These are phyloP conservation scores for Colletotrichum paranaense DNA, from an alignment of 2,329 filamentous ascomycete genomes.

Conservation along the genomic window DNA sequence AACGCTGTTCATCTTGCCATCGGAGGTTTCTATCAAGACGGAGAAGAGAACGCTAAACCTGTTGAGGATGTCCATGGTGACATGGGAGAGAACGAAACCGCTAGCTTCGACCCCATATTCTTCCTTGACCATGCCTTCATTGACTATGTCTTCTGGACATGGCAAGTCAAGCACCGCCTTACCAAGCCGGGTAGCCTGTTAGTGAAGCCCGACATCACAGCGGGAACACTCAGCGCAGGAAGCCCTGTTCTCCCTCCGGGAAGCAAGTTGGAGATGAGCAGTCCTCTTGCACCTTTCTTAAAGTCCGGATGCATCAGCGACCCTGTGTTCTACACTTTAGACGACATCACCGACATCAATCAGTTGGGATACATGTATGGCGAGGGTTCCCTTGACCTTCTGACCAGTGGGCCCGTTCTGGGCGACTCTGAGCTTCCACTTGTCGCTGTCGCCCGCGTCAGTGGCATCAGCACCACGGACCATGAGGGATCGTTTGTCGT, in stretches of 20 bases:
- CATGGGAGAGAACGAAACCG: conserved; percentile 47
- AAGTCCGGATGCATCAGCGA: background rate
- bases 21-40: conserved; percentile 37
- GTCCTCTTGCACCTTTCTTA: background rate
- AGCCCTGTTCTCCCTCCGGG: background rate
- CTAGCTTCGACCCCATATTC: conserved; percentile 36
- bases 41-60: conserved; percentile 1
- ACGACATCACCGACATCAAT: background rate
- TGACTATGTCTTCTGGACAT: background rate
- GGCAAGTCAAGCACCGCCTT: background rate
- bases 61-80: conserved; percentile 43
- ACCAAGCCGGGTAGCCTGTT: background rate
- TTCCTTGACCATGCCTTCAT: background rate
- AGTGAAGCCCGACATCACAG: background rate
- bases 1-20: conserved; percentile 43
- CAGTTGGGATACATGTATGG: background rate
- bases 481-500: background rate
- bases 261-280: background rate
- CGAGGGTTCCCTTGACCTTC: background rate
- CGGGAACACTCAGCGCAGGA: background rate
- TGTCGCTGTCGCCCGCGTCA: background rate
- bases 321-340: background rate
- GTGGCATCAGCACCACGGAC: background rate
- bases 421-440: background rate
- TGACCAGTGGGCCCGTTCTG: background rate